phyloP scores from a whole-genome alignment of 1,139 yeast species.

The Debaryomyces udenii region DNA sequence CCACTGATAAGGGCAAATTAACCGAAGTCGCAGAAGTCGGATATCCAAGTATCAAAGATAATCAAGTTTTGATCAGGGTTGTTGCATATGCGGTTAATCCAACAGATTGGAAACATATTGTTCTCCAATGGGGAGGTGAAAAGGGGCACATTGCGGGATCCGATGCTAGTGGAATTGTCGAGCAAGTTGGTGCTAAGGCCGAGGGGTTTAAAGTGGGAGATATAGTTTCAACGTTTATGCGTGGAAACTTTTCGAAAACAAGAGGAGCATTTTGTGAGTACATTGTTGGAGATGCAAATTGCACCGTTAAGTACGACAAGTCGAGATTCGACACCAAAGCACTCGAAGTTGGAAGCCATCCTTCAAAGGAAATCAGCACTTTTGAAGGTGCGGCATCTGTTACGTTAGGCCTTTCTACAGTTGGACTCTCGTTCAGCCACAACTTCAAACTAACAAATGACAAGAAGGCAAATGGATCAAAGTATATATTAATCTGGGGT shows the following conservation, averaged over 20 bases:
- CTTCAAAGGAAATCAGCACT: slow-evolving; percentile 43
- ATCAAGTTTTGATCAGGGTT: slow-evolving; percentile 54
- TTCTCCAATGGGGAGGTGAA: slow-evolving; percentile 14
- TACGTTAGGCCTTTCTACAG: slow-evolving; percentile 54
- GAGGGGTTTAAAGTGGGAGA: slow-evolving; percentile 56
- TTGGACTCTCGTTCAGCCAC: slow-evolving; percentile 36
- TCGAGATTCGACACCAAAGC: slow-evolving; percentile 13
- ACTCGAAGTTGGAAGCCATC: slow-evolving; percentile 20
- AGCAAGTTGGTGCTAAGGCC: slow-evolving; percentile 58
- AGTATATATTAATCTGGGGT: slow-evolving; percentile 26
- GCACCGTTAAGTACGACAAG: slow-evolving; percentile 34
- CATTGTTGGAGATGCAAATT: slow-evolving; percentile 39
- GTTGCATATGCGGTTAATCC: slow-evolving; percentile 71
- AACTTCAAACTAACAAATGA: slow-evolving; percentile 25
- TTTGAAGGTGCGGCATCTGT: slow-evolving; percentile 67
- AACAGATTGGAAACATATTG: slow-evolving; percentile 71
- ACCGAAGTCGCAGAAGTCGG: slow-evolving; percentile 30
- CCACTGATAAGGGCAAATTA: slow-evolving; percentile 23
- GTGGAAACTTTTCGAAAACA: slow-evolving; percentile 29
- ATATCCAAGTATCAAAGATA: slow-evolving; percentile 40
- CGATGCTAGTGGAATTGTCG: slow-evolving; percentile 63
- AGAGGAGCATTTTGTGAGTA: slow-evolving; percentile 68
- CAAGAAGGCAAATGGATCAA: slow-evolving; percentile 24
- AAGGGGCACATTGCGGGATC: slow-evolving; percentile 59
- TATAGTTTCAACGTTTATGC: slow-evolving; percentile 26